A percentile compares a stretch with the other conserved stretches of the same genome.
Evolutionary conservation across 2,329 filamentous ascomycete species (phyloP).

Genomic region (Onygenales sp.): DNA sequence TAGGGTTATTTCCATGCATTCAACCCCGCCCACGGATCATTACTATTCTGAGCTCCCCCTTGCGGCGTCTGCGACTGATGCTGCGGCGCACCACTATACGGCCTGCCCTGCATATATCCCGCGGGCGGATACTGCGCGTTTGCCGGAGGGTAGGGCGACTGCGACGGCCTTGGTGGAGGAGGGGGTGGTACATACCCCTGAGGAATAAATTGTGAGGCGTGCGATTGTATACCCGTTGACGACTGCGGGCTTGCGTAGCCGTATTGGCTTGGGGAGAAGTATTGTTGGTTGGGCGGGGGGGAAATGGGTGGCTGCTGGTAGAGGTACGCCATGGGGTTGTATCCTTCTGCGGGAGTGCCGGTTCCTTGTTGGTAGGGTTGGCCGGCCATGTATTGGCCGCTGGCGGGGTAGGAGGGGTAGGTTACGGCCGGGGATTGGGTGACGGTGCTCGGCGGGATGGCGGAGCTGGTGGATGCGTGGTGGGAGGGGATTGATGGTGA

Average conservation of each 20-base stretch:
- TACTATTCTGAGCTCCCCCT: conserved; percentile 15
- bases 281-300: conserved; percentile 33
- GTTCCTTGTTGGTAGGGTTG: conserved; percentile 34
- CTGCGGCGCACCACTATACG: conserved; percentile 28
- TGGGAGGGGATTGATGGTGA: conserved; percentile 30
- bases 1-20: conserved; percentile 54
- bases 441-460: neutral
- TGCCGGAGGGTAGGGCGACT: conserved; percentile 31
- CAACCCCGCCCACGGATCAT: conserved; percentile 62
- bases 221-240: conserved; percentile 17
- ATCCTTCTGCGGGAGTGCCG: conserved; percentile 33
- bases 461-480: conserved; percentile 14
- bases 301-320: conserved; percentile 30
- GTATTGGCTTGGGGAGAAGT: conserved; percentile 27
- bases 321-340: conserved; percentile 44
- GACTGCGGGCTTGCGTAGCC: conserved; percentile 24
- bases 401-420: conserved; percentile 23
- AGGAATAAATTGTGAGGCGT: conserved; percentile 41
- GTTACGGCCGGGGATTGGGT: neutral
- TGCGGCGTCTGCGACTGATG: conserved; percentile 24
- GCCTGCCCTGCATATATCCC: conserved; percentile 38
- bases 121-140: conserved; percentile 42
- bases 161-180: conserved; percentile 56
- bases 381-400: conserved; percentile 7
- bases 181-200: conserved; percentile 59